Base-by-base conservation (phyloP, 805 yeast species). In the Saturnispora silvae region DNA sequence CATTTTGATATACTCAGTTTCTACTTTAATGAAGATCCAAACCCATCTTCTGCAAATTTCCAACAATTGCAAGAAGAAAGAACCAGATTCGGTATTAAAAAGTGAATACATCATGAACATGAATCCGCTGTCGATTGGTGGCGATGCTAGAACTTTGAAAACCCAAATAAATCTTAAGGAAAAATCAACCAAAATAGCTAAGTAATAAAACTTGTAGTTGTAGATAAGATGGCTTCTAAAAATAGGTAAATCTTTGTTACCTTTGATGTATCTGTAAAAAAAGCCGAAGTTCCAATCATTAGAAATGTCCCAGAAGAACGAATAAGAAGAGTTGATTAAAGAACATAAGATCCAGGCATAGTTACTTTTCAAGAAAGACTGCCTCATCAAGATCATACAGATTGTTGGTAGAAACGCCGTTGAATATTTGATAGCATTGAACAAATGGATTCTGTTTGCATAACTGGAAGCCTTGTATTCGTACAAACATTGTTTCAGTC, bases 1-100 rank as follows among this genome's bases (percentile, higher is more conserved):
- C 24, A 45, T 34, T 48, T 57, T 58, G 34, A 58, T 45, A 31
- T 67, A 77, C 52, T 89, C 96, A 22, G 81, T 72, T 47, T 92
- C 97, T 14, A 87, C 60, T 51, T 92, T 79, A 52, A 89, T 63
- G 43, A 83, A 70, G 29, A 86, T 73, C 99, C 99, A 92, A 35
- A 85, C 59, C 75, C 87, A 83, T 52, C 98, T 70, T 59, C 98
- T 68, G 7, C 78, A 46, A 5, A 92, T 64, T 54, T 92, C 98
- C 37, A 87, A 57, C 3, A 73, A 46, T 50, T 87, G 92, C 38
- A 84, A 61, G 9, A 71, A 57, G 44, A 81, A 79, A 40, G 76
- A 68, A 1, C 92, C 87, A 20, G 66, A 56, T 45, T 72, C 81
- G 18, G 71, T 65, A 18, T 59, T 57, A 31, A 52, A 55, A 25